These are phyloP conservation scores for Naematelia aurantialba DNA, from an alignment of 768 basidiomycete genomes.

Conservation along the genomic window DNA sequence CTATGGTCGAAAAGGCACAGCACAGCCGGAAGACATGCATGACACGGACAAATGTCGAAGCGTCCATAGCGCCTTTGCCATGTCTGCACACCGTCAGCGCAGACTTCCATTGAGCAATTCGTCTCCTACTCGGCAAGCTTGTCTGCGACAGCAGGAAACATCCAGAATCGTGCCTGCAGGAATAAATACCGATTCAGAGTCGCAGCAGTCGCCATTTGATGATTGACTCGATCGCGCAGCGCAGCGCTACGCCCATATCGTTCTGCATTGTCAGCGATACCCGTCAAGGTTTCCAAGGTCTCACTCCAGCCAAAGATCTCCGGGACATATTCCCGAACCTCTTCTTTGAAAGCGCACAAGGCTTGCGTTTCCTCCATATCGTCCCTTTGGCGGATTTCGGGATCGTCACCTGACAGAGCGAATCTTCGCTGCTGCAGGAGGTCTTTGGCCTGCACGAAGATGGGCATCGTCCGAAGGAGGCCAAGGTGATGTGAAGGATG, in stretches of 20 bases:
- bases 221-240: conserved; percentile 20
- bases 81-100: conserved; percentile 3
- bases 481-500: conserved; percentile 32
- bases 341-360: conserved; percentile 28
- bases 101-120: conserved; percentile 12
- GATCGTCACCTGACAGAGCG: conserved; percentile 37
- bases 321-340: conserved; percentile 38
- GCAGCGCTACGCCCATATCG: conserved; percentile 26
- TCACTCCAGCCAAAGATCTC: conserved; percentile 38
- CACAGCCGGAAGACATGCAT: conserved; percentile 29
- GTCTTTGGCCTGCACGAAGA: conserved; percentile 40
- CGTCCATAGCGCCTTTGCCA: conserved; percentile 18
- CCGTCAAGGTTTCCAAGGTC: not conserved
- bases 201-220: conserved; percentile 22
- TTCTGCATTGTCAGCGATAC: conserved; percentile 16
- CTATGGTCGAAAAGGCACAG: conserved; percentile 31
- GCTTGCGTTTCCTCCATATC: conserved; percentile 24
- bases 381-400: conserved; percentile 9
- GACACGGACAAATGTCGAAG: conserved; percentile 37
- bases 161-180: conserved; percentile 37
- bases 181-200: conserved; percentile 29
- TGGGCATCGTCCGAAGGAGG: conserved; percentile 34
- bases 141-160: conserved; percentile 28
- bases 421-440: conserved; percentile 35
- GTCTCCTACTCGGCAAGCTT: conserved; percentile 16